Conservation (phyloP, 73 alveolate species). For the Tetrahymena thermophila region DNA sequence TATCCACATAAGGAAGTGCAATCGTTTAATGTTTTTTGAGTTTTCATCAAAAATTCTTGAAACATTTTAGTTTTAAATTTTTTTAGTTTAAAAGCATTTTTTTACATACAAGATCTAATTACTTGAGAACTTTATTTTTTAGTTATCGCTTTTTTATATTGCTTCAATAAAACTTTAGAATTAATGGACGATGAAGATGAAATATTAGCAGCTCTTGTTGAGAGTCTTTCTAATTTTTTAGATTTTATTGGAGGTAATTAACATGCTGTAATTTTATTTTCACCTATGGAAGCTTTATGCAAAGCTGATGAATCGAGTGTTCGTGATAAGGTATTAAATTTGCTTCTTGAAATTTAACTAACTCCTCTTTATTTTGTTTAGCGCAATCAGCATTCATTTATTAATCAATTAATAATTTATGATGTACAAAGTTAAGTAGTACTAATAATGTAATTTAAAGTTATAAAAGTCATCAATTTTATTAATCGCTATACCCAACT, state of each 20-base stretch:
- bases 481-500: background rate
- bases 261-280: slow-evolving; percentile 45
- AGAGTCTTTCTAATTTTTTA: slow-evolving; percentile 72
- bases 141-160: background rate
- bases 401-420: background rate
- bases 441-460: no score
- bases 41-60: no score
- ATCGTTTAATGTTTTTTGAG: background rate
- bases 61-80: background rate
- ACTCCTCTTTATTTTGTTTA: background rate
- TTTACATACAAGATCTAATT: background rate
- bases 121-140: background rate
- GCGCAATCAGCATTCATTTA: background rate
- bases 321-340: slow-evolving; percentile 55
- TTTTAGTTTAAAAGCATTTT: background rate
- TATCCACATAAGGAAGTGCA: background rate
- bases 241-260: slow-evolving; percentile 87
- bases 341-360: background rate
- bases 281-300: slow-evolving; percentile 72
- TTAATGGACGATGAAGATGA: slow-evolving; percentile 96
- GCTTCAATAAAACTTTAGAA: slow-evolving; percentile 42
- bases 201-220: slow-evolving; percentile 84
- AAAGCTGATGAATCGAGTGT: slow-evolving; percentile 74
- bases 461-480: background rate
- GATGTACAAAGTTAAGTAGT: background rate